Evolutionary conservation across 139 green algal species (phyloP), one percentile per base, ranked within the genome.

Genomic region (Trebouxia sp.): DNA sequence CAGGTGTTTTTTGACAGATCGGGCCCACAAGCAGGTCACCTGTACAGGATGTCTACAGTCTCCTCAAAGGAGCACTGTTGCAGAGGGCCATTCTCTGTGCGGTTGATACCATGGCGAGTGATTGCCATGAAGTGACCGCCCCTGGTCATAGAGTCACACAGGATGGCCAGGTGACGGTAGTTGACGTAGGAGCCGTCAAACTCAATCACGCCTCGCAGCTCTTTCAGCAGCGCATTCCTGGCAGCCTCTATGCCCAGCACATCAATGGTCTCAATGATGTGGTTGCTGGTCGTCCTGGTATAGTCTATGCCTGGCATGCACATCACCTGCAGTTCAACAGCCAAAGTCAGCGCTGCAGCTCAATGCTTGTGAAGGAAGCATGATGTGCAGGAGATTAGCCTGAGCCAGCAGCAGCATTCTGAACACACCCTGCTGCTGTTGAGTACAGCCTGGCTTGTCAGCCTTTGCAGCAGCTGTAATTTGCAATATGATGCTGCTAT

Each of bases 91-190:
- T 91, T 91, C 45, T 98, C 97, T 11, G 87, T 93, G 72, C 96
- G 91, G 92, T 99, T 99, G 93, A 99, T 99, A 79, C 97, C 97
- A 81, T 99, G 97, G 42, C 97, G 91, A 6, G 96, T 99, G 92
- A 99, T 99, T 50, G 95, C 93, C 95, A 98, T 98, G 66, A 99
- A 90, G 84, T 98, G 92, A 39, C 97, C 97, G n/a, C 92, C 85
- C 82, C 90, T 92, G 14, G 94, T 98, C 92, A 97, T 97, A 37
- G 22, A 74, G 72, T 94, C 87, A 55, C 94, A 95, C 81, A 99
- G 91, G 62, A 93, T 93, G 62, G 94, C 94, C 82, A 99, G 89
- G 89, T 99, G 96, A 62, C 94, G 87, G 91, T 98, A 99, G 88
- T 99, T 99, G 48, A 99, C 96, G 67, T 98, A 98, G 17, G 87